These are phyloP conservation scores for Piper betle DNA, from an alignment of 164 flowering plant species.

Conservation along the genomic window DNA sequence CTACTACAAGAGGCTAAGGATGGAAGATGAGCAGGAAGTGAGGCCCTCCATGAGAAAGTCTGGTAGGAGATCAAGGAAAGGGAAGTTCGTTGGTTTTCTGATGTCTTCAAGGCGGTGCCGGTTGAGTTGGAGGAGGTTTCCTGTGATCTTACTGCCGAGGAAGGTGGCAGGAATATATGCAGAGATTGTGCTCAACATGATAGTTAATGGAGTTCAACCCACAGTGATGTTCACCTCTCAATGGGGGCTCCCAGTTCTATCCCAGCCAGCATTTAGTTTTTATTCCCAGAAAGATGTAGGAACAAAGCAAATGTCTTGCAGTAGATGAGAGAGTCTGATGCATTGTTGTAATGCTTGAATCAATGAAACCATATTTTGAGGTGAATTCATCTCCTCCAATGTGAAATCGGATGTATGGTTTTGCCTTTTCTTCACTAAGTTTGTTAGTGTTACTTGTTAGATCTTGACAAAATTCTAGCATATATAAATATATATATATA, in stretches of 20 bases:
- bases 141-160: slow-evolving; percentile 17
- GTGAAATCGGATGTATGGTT: no score
- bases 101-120: slow-evolving; percentile 16
- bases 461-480: no score
- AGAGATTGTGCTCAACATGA: slow-evolving; percentile 18
- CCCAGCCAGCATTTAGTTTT: slow-evolving; percentile 13
- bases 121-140: slow-evolving; percentile 26
- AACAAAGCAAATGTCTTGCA: no score
- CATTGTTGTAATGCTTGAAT: no score
- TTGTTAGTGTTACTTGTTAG: no score
- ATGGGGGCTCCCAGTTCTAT: slow-evolving; percentile 50
- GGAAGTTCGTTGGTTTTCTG: slow-evolving; percentile 19
- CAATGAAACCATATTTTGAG: no score
- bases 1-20: slow-evolving; percentile 25
- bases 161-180: slow-evolving; percentile 21
- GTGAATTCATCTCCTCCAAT: no score
- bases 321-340: neutral
- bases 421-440: no score
- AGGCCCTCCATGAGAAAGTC: slow-evolving; percentile 15
- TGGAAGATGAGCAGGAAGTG: slow-evolving; percentile 4
- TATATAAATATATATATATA: no score
- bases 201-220: slow-evolving; percentile 21
- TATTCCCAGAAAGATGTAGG: neutral
- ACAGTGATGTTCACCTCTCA: slow-evolving; percentile 26
- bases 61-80: slow-evolving; percentile 23